Conservation (phyloP, 78 protist species). For the Blattamonas nauphoetae region DNA sequence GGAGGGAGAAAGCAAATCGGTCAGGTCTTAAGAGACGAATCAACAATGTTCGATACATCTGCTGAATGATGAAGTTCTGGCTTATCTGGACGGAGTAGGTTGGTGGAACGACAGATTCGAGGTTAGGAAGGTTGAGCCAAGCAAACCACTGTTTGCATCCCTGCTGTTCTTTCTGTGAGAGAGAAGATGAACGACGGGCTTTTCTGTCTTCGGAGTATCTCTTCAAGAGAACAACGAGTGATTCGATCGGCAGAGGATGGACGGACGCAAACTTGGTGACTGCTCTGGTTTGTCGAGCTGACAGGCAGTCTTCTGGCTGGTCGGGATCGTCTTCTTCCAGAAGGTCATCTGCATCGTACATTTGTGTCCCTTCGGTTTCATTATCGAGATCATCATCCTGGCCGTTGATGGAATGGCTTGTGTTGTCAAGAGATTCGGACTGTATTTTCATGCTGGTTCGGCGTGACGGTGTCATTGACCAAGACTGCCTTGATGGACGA, state of each 20-base stretch:
- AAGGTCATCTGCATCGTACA: not conserved
- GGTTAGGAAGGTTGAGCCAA: not conserved
- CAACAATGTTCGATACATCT: constrained; percentile 21
- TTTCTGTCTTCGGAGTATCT: not conserved
- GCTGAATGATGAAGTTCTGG: not conserved
- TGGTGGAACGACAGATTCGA: not conserved
- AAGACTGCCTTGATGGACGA: not conserved
- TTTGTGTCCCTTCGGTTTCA: not conserved
- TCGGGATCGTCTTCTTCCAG: not conserved
- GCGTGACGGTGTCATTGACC: not conserved
- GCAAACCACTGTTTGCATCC: not conserved
- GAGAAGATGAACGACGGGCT: not conserved
- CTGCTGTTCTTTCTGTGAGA: not conserved
- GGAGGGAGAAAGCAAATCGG: constrained; percentile 17
- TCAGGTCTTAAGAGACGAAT: constrained; percentile 71
- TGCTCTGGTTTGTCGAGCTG: no score
- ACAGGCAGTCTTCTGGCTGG: not conserved
- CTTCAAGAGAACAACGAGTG: no score
- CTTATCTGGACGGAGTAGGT: not conserved
- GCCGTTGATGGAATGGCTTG: not conserved
- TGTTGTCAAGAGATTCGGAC: not conserved
- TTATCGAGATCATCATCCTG: not conserved
- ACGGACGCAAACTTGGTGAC: no score
- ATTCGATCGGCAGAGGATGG: no score
- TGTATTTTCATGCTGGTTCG: not conserved